Evolutionary conservation across 2,329 filamentous ascomycete genomes (phyloP).

Genomic region (Paecilomyces dactylethromorphus): DNA sequence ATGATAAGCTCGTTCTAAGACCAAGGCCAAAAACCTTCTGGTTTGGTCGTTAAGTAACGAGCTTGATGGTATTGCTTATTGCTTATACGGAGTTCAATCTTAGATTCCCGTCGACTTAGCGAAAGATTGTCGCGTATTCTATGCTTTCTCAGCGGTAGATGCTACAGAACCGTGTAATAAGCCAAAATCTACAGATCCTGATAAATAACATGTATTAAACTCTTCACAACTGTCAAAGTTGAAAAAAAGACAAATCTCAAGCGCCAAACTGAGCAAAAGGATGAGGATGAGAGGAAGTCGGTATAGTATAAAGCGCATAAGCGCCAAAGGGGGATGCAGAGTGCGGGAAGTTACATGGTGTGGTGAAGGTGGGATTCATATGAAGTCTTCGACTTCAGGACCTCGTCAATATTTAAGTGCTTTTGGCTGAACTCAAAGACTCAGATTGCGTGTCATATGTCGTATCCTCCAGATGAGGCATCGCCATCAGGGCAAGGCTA

Average conservation of each 20-base stretch:
- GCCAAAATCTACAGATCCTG: not conserved
- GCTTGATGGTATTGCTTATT: no score
- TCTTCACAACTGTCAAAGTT: not conserved
- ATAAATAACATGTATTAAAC: not conserved
- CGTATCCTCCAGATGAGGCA: not conserved
- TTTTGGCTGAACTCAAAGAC: not conserved
- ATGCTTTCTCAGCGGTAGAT: no score
- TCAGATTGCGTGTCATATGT: not conserved
- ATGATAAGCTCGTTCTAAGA: no score
- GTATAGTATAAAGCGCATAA: not conserved
- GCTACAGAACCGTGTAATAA: no score
- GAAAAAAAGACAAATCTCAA: not conserved
- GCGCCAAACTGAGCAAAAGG: not conserved
- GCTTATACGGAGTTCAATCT: no score
- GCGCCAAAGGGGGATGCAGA: not conserved
- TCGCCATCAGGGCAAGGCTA: not conserved
- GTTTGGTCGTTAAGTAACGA: no score
- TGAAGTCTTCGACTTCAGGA: not conserved
- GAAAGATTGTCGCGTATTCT: no score
- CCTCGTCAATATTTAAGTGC: not conserved
- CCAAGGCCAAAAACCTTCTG: no score
- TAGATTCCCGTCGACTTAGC: no score
- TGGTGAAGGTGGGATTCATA: not conserved
- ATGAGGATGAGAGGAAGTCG: not conserved
- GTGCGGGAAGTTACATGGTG: not conserved